phyloP scores from a whole-genome alignment of 192 early-diverging fungal species.

The Podila horticola region DNA sequence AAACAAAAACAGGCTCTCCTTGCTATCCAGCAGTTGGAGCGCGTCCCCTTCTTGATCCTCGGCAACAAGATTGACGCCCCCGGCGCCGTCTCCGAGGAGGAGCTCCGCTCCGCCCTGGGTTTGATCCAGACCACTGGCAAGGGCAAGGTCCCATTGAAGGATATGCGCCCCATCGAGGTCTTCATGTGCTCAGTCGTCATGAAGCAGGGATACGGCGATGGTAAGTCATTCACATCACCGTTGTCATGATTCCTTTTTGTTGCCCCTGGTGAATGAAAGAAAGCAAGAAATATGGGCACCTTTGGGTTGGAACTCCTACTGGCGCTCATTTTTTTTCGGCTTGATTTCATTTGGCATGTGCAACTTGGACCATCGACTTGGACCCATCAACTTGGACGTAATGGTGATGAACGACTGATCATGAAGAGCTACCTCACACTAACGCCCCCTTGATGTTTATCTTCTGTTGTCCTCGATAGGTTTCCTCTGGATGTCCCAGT shows the following conservation, averaged over 20 bases:
- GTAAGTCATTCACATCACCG: constrained; percentile 48
- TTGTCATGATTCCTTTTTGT: background rate
- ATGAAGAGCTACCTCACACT: background rate
- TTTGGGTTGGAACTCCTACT: constrained; percentile 3
- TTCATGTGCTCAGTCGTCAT: constrained; percentile 99
- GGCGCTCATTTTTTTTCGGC: background rate
- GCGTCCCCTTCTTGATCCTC: constrained; percentile 94
- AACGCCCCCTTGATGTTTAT: background rate
- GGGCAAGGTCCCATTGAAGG: constrained; percentile 93
- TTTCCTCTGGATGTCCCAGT: constrained; percentile 91
- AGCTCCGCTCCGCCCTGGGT: constrained; percentile 86
- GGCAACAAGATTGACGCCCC: constrained; percentile 99
- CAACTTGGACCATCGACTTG: background rate
- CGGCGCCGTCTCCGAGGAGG: constrained; percentile 94
- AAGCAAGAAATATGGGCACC: background rate
- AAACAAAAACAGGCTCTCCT: constrained; percentile 62
- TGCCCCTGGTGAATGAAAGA: background rate
- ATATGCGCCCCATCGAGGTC: constrained; percentile 97
- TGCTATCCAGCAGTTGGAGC: constrained; percentile 65
- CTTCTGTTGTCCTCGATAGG: constrained; percentile 39
- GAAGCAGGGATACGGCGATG: constrained; percentile 99
- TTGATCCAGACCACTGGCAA: constrained; percentile 99
- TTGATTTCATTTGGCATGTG: constrained; percentile 1
- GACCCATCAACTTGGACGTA: too few species aligned
- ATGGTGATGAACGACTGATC: too few species aligned